These are phyloP conservation scores for Ogataea minuta DNA, from an alignment of 805 yeast genomes.

Conservation along the genomic window DNA sequence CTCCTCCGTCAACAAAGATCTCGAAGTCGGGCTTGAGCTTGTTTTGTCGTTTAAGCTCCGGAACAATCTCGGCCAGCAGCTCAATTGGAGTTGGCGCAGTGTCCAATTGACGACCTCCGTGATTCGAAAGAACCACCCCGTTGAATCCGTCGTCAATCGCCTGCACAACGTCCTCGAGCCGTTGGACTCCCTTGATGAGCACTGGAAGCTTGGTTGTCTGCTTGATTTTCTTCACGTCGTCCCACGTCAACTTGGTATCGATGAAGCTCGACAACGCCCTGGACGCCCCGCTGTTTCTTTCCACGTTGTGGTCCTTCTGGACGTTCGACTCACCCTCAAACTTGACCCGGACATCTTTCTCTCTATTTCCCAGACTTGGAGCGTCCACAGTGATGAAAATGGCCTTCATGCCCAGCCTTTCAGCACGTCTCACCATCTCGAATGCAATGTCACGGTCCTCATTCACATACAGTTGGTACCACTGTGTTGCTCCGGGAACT, in stretches of 20 bases:
- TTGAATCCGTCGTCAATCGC: slow-evolving; percentile 72
- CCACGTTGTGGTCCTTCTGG: slow-evolving; percentile 46
- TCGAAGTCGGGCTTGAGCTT: slow-evolving; percentile 53
- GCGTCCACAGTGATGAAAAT: slow-evolving; percentile 91
- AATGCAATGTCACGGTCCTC: slow-evolving; percentile 66
- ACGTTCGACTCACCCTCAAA: slow-evolving; percentile 44
- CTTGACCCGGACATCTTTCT: slow-evolving; percentile 46
- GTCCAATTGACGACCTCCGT: slow-evolving; percentile 89
- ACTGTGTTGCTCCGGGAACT: slow-evolving; percentile 65
- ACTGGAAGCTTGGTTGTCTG: slow-evolving; percentile 61
- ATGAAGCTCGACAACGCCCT: slow-evolving; percentile 84
- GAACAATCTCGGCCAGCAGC: slow-evolving; percentile 68
- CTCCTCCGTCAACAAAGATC: slow-evolving; percentile 66
- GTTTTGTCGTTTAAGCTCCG: slow-evolving; percentile 41
- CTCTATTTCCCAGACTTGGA: slow-evolving; percentile 87
- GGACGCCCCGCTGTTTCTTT: slow-evolving; percentile 79
- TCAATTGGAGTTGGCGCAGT: slow-evolving; percentile 77
- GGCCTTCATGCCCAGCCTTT: slow-evolving; percentile 72
- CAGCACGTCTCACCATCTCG: slow-evolving; percentile 67
- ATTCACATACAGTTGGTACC: slow-evolving; percentile 88
- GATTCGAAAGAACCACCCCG: slow-evolving; percentile 84
- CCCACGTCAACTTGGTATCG: slow-evolving; percentile 65
- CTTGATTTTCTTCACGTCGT: slow-evolving; percentile 57
- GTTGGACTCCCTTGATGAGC: slow-evolving; percentile 79
- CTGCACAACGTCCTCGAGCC: slow-evolving; percentile 70